Base-by-base conservation (phyloP, 2,329 filamentous ascomycete genomes). In the Nothophoma quercina region DNA sequence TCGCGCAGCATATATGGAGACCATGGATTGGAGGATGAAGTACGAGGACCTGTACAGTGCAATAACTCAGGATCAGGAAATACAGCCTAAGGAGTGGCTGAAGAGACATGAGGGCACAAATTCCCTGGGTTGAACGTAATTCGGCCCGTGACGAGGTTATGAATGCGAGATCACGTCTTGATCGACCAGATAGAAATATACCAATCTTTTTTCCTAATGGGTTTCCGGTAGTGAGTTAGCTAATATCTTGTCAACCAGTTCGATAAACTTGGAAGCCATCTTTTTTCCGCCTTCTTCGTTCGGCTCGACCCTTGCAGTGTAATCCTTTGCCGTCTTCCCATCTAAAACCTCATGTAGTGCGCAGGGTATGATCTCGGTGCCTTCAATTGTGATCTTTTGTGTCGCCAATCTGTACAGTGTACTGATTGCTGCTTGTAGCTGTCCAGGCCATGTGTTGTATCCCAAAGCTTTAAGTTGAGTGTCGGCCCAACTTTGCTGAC, bases 251-350 rank as follows among this genome's bases (percentile, higher is more conserved):
- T 58, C 41, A 3, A 72, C 12, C 5, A 70, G 18, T 15, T 56
- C 52, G 21, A 55, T 52, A 35, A 74, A 72, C 28, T 39, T 62
- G 9, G 45, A 29, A 10, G 70, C 69, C 67, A 75, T 74, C 59
- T 70, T 74, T 23, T 56, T 60, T 2, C 71, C 72, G 1, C 73
- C 73, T 13, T 67, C 48, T 1, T 52, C 50, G 34, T 63, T 75
- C 4, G 72, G 72, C 51, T 75, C 73, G 2, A 75, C 71, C 40
- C 72, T 70, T 6, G 58, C 71, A 12, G 64, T 66, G 43, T 75
- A 75, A 19, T 74, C 66, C 1, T 51, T 55, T 8, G 28, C 49
- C 3, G 21, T 54, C 54, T 66, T 70, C 7, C 70, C 71, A 60
- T 74, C 64, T 33, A 75, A 42, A 7, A 68, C 58, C 41, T 74